Base-by-base conservation (phyloP, 352 stramenopile genomes). In the Phytophthora vignae region DNA sequence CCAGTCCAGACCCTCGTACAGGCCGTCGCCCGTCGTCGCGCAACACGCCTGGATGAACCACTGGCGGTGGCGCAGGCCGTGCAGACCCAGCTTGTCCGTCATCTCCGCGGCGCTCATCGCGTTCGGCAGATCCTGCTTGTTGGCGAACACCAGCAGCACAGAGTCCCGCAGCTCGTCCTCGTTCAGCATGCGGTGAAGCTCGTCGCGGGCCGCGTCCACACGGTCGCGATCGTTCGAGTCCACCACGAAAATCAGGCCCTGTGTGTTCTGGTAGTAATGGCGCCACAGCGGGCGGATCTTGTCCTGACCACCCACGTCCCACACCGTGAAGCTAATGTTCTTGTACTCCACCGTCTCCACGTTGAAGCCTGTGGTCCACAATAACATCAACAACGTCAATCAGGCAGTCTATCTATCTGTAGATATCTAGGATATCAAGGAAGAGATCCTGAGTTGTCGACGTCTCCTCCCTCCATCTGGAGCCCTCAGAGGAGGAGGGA, bases 301-400 rank as follows among this genome's bases (percentile, higher is more conserved):
- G 85, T 99, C 95, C 87, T 99, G 98, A 87, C 98, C 98, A 87
- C 98, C 98, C 55, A 99, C 97, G 87, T 99, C 98, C 98, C 97
- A 99, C 63, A 99, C 96, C 69, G 96, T 99, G 90, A 99, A 99
- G 78, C 91, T 98, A 90, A 99, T 99, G 90, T 99, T 99, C 89
- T 99, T 99, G 93, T 99, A 99, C 85, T 99, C 96, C 58, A 99
- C 97, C 67, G 96, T 99, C 87, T 99, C 98, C 50, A 99, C 98
- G 82, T 99, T 99, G 88, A 99, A 99, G 31, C 90, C 82, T 96
- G 60, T 3, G 0, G 50, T 17, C 62, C 33, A 53, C 29, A 63
- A 59, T 71, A 53, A 36, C 3, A 49, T 2, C 21, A 53, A 17
- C n/a, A 29, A 44, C 53, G 27, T 69, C 25, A 60, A 95, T n/a